A percentile compares a stretch with the other conserved stretches of the same genome.
Evolutionary conservation across 495 filamentous ascomycete species (phyloP).

Genomic region (Hypoxylon fragiforme): DNA sequence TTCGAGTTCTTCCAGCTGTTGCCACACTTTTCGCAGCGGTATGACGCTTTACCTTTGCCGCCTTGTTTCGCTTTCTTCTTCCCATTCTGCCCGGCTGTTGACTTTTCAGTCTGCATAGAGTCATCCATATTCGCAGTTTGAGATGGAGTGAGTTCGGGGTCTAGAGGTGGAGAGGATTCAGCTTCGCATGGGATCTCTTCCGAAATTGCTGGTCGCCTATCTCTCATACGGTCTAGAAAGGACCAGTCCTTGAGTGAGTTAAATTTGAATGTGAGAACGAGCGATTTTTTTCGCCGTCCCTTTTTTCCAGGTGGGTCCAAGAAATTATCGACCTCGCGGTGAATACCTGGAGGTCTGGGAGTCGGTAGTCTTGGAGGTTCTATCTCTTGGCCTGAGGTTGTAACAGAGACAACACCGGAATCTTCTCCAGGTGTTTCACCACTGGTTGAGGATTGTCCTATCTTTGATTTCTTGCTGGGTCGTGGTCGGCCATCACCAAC

Average conservation of each 20-base stretch:
- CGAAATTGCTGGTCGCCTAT: neutral
- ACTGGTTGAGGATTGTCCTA: neutral
- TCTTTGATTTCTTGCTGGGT: constrained; percentile 15
- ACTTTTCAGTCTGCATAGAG: constrained; percentile 1
- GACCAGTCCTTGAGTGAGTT: constrained; percentile 36
- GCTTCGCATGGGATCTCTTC: neutral
- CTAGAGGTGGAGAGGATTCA: neutral
- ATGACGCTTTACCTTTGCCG: constrained; percentile 14
- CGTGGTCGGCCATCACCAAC: neutral
- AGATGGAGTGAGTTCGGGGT: neutral
- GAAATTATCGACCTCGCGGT: constrained; percentile 33
- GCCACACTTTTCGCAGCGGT: constrained; percentile 51
- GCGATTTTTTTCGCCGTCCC: constrained; percentile 37
- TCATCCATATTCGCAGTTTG: neutral
- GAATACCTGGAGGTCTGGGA: constrained; percentile 29
- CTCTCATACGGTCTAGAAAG: constrained; percentile 11
- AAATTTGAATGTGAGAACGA: constrained; percentile 40
- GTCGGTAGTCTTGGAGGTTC: neutral
- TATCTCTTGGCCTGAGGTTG: neutral
- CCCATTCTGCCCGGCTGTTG: constrained; percentile 12
- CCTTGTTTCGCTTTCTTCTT: constrained; percentile 6
- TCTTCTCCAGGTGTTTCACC: no score
- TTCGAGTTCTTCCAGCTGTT: constrained; percentile 55
- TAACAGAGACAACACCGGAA: neutral
- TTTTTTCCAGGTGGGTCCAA: constrained; percentile 35